These are phyloP conservation scores for Senna siamea DNA, from an alignment of 306 rosid genomes.

Conservation along the genomic window DNA sequence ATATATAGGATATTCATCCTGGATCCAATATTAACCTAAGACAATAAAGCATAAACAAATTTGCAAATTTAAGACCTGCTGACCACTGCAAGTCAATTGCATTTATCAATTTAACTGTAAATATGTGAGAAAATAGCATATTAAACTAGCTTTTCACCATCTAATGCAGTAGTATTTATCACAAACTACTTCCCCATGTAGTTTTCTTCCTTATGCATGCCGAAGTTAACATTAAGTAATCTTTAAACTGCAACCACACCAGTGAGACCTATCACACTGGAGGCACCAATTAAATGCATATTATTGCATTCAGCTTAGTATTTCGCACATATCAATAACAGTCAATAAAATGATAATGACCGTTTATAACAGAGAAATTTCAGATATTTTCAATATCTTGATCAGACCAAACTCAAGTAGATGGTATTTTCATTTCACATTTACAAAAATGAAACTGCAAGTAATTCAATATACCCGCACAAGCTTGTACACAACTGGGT, in stretches of 20 bases:
- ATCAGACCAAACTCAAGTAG: constrained; percentile 9
- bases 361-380: not conserved
- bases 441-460: constrained; percentile 23
- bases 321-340: not conserved
- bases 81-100: not conserved
- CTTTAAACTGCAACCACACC: not conserved
- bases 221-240: not conserved
- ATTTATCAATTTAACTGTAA: not conserved
- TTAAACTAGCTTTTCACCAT: not conserved
- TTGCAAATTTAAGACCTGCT: not conserved
- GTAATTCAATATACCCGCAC: constrained; percentile 70
- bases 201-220: not conserved
- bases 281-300: not conserved
- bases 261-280: not conserved
- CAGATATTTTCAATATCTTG: constrained; percentile 14
- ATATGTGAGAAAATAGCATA: not conserved
- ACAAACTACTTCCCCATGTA: not conserved
- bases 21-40: not conserved
- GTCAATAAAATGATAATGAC: not conserved
- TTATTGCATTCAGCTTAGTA: not conserved
- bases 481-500: constrained; percentile 96
- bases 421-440: constrained; percentile 20
- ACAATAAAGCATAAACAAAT: not conserved
- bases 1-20: not conserved
- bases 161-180: constrained; percentile 7